phyloP scores from a whole-genome alignment of 805 yeast genomes.

The Hanseniaspora meyeri region DNA sequence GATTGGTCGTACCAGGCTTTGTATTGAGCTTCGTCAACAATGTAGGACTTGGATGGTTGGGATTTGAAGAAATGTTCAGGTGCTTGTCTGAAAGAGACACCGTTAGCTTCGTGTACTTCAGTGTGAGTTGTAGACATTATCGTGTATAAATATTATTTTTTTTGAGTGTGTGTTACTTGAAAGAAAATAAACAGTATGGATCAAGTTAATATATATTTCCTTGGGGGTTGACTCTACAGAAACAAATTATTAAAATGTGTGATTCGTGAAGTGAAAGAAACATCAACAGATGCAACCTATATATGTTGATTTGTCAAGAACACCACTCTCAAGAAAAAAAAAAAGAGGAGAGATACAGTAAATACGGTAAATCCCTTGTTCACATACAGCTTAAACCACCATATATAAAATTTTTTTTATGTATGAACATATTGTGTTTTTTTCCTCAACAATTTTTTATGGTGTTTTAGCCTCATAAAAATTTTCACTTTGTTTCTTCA shows the following conservation, averaged over 20 bases:
- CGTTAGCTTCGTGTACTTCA: constrained; percentile 33
- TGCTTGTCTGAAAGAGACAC: constrained; percentile 26
- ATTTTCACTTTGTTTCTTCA: too few species aligned
- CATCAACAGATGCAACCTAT: too few species aligned
- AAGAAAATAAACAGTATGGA: too few species aligned
- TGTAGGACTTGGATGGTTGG: constrained; percentile 35
- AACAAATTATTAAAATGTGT: too few species aligned
- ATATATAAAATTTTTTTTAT: too few species aligned
- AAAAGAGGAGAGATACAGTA: background rate
- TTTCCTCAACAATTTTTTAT: too few species aligned
- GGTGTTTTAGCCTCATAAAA: background rate
- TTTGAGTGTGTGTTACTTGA: too few species aligned
- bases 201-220: background rate
- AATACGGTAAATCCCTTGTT: too few species aligned
- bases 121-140: constrained; percentile 20
- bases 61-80: constrained; percentile 31
- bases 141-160: background rate
- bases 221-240: background rate
- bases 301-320: too few species aligned
- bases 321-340: too few species aligned
- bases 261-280: background rate
- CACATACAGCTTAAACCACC: too few species aligned
- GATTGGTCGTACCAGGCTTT: constrained; percentile 62
- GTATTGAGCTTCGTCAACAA: constrained; percentile 58
- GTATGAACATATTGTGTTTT: too few species aligned